Evolutionary conservation across 257 asterid genomes (phyloP).

Genomic region (Striga asiatica): DNA sequence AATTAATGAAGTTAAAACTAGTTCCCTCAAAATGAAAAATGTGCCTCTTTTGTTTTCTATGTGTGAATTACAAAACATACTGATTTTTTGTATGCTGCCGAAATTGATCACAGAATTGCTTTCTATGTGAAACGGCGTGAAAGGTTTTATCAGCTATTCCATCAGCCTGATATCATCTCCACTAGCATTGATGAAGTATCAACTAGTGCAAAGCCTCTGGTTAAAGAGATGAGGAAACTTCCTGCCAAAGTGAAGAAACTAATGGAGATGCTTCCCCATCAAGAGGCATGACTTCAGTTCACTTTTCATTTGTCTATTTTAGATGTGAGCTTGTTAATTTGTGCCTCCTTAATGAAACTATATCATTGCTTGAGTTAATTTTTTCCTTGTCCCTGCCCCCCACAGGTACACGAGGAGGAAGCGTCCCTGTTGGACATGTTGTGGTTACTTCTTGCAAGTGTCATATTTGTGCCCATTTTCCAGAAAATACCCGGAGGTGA

Average conservation of each 20-base stretch:
- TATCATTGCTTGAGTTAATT: background rate
- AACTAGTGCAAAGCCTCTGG: conserved; percentile 65
- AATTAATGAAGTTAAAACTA: background rate
- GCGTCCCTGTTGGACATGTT: conserved; percentile 93
- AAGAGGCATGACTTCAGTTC: conserved; percentile 56
- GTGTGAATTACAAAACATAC: conserved; percentile 1
- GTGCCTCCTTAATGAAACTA: too few relatives aligned
- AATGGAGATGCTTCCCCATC: conserved; percentile 82
- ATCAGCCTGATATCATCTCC: conserved; percentile 60
- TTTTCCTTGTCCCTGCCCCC: background rate
- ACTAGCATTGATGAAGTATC: conserved; percentile 80
- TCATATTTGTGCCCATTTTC: conserved; percentile 90
- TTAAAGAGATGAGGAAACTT: conserved; percentile 53
- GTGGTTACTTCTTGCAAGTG: conserved; percentile 99
- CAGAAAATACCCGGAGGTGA: conserved; percentile 99
- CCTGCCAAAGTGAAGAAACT: conserved; percentile 60
- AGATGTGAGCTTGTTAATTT: background rate
- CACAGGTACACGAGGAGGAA: conserved; percentile 90
- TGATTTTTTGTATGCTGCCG: conserved; percentile 14
- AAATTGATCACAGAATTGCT: conserved; percentile 41
- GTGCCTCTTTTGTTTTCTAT: too few relatives aligned
- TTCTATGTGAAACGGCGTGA: conserved; percentile 56
- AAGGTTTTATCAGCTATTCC: conserved; percentile 41
- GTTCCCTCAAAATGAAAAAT: background rate
- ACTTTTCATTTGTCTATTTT: conserved; percentile 8